Percentiles rank a stretch among this genome's conserved stretches.
These are phyloP conservation scores for Lumnitzera littorea DNA, from an alignment of 345 rosid species.

Conservation along the genomic window DNA sequence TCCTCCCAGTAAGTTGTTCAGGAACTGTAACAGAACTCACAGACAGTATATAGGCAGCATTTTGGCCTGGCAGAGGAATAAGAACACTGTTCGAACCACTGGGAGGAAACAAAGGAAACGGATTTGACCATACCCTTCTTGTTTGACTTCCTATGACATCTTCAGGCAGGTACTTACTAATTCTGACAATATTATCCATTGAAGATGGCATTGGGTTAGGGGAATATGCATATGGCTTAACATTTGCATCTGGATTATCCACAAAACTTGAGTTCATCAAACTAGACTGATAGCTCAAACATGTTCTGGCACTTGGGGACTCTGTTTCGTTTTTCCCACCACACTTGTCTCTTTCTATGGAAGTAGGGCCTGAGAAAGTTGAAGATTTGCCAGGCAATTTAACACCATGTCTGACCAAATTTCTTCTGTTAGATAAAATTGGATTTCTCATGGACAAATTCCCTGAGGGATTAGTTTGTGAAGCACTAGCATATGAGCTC, in stretches of 20 bases:
- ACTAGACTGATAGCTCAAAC: background rate
- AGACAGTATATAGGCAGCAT: constrained; percentile 70
- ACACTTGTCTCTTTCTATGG: too few relatives aligned
- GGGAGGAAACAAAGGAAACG: constrained; percentile 73
- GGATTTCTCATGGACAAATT: constrained; percentile 32
- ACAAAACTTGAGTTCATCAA: constrained; percentile 30
- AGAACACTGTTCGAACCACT: constrained; percentile 76
- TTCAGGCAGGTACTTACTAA: constrained; percentile 42
- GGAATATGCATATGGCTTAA: constrained; percentile 66
- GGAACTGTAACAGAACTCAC: constrained; percentile 55
- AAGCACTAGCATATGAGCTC: constrained; percentile 23
- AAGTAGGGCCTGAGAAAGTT: too few relatives aligned
- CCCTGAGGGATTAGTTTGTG: constrained; percentile 19
- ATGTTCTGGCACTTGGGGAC: background rate
- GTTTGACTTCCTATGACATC: constrained; percentile 28
- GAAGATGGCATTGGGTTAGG: constrained; percentile 42
- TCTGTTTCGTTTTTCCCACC: constrained; percentile 22
- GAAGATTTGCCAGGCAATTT: too few relatives aligned
- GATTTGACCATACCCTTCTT: constrained; percentile 55
- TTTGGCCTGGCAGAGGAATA: constrained; percentile 56
- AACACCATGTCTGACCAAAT: constrained; percentile 16
- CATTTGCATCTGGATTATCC: constrained; percentile 40
- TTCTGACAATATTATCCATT: constrained; percentile 49
- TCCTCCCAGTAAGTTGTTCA: constrained; percentile 69
- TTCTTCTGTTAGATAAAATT: constrained; percentile 25